Evolutionary conservation across 2,329 filamentous ascomycete genomes (phyloP), one percentile per base, ranked within the genome.

Genomic region (Trichoderma koningii): DNA sequence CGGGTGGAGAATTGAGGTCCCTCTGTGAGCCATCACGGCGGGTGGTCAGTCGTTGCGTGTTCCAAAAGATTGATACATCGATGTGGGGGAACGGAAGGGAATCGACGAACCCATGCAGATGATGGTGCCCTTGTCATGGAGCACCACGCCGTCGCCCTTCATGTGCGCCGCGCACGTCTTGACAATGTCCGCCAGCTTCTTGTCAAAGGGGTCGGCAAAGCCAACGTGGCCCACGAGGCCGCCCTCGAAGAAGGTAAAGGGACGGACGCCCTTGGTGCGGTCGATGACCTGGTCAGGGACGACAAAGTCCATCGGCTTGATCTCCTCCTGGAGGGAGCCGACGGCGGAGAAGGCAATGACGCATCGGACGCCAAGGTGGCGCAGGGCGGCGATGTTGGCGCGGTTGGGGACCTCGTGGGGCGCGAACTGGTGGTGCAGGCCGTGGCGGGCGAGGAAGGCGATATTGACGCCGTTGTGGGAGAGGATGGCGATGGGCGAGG

Each of bases 1-100:
- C 95, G 92, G 19, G 95, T 98, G 67, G 90, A 95, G 84, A 99
- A 99, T 73, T 97, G 93, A 21, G 95, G 95, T n/a, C 95, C 95
- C 85, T 99, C 95, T 91, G 15, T 53, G 4, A 21, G 21, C 19
- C 19, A 19, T 21, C 26, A 3, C 19, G 34, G n/a, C n/a, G 7
- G 21, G 7, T 5, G 50, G 21, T 23, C 21, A 42, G 44, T 50
- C 9, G 14, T 38, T n/a, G 10, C 26, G 12, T 44, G 14, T 5
- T 9, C 5, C 17, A 12, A 30, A 30, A 23, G 21, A 21, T 17
- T 14, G 7, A 12, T 3, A 10, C 28, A n/a, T 0, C 10, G 44
- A 3, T 3, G 21, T 2, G 21, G 21, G 21, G 21, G 21, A 23
- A 3, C 2, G 21, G 21, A 23, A 23, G 21, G 23, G 38, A 38